phyloP scores from a whole-genome alignment of 768 basidiomycete genomes.

The Pisolithus sp. region DNA sequence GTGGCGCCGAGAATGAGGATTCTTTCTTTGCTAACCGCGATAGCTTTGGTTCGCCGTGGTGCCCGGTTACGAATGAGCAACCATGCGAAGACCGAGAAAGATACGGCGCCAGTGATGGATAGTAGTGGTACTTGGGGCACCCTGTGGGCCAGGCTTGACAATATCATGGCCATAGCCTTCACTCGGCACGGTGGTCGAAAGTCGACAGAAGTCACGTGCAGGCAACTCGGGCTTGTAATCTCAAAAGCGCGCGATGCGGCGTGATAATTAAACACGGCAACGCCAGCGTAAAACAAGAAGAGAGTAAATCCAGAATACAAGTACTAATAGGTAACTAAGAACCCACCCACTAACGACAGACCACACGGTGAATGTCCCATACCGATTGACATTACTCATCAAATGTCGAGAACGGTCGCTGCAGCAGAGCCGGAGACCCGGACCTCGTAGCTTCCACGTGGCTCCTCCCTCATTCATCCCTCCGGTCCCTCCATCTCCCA shows the following conservation, averaged over 20 bases:
- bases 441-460: conserved; percentile 8
- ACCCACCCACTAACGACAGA: too few species aligned
- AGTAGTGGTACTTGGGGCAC: background rate
- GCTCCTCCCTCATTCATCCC: conserved; percentile 4
- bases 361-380: too few species aligned
- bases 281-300: too few species aligned
- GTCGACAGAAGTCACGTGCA: background rate
- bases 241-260: too few species aligned
- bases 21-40: conserved; percentile 49
- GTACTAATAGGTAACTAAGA: too few species aligned
- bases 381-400: conserved; percentile 3
- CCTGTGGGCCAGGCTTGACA: background rate
- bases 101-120: conserved; percentile 7
- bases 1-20: conserved; percentile 81
- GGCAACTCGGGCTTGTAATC: too few species aligned
- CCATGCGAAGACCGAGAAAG: conserved; percentile 11
- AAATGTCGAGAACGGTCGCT: conserved; percentile 28
- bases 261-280: too few species aligned
- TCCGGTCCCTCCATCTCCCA: background rate
- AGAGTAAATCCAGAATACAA: too few species aligned
- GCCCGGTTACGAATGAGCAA: conserved; percentile 13
- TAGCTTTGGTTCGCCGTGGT: conserved; percentile 26
- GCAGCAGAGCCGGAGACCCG: conserved; percentile 23
- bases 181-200: background rate
- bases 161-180: too few species aligned